Conservation (phyloP, 768 basidiomycete genomes). For the Leccinum longicurvipes region DNA sequence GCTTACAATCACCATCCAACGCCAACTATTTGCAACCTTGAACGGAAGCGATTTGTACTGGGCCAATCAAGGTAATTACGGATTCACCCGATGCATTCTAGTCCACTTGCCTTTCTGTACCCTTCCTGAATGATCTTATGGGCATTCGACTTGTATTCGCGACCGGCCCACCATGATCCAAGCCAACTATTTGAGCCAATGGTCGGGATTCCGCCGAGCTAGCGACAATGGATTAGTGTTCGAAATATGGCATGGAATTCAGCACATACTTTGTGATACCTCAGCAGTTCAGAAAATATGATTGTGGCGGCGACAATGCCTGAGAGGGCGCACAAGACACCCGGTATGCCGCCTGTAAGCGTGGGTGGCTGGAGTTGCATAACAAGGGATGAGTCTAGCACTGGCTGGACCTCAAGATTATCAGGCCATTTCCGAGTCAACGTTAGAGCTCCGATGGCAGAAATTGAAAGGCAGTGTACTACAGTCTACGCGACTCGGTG, state of each 20-base stretch:
- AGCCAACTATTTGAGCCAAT: too few species aligned
- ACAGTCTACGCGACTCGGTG: too few species aligned
- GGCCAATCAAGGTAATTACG: background rate
- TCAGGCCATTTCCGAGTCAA: too few species aligned
- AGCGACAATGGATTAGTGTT: background rate
- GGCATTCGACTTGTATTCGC: too few species aligned
- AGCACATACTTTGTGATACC: conserved; percentile 4
- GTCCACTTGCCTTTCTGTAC: too few species aligned
- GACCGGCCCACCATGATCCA: too few species aligned
- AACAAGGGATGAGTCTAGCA: too few species aligned
- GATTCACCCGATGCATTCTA: background rate
- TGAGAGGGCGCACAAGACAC: conserved; percentile 5
- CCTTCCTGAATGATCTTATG: too few species aligned
- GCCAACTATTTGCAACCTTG: conserved; percentile 26
- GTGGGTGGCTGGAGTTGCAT: conserved; percentile 4
- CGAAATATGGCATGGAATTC: background rate
- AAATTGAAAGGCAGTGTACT: too few species aligned
- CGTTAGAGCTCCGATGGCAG: too few species aligned
- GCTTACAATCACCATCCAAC: conserved; percentile 41
- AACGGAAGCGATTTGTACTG: conserved; percentile 31
- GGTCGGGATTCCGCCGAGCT: too few species aligned
- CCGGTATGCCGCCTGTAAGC: background rate
- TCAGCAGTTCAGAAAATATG: conserved; percentile 5
- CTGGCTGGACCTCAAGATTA: too few species aligned
- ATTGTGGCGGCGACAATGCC: conserved; percentile 7